A percentile compares a stretch with the other conserved stretches of the same genome.
Evolutionary conservation across 2,329 filamentous ascomycete genomes (phyloP).

Genomic region (Paraconiothyrium brasiliense): DNA sequence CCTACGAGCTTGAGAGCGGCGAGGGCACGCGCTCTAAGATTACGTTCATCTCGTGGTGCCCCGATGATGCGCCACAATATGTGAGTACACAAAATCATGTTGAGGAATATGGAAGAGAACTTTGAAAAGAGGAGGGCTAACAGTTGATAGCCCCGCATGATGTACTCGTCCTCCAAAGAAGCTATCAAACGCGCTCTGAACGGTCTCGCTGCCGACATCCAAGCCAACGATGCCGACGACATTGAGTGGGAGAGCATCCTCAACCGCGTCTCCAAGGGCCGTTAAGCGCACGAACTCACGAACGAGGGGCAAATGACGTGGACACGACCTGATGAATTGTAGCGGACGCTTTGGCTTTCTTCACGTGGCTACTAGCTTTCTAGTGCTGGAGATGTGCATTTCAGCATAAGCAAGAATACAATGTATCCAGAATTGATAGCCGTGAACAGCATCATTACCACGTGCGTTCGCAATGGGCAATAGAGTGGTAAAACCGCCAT

Average conservation of each 20-base stretch:
- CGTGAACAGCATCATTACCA: slow-evolving; percentile 24
- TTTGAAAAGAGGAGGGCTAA: slow-evolving; percentile 22
- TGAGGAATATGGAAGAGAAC: not conserved
- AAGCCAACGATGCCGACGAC: slow-evolving; percentile 85
- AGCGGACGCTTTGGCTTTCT: slow-evolving; percentile 22
- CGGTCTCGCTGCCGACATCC: slow-evolving; percentile 78
- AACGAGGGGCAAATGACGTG: not conserved
- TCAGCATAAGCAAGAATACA: slow-evolving; percentile 11
- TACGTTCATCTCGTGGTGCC: slow-evolving; percentile 54
- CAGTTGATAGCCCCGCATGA: slow-evolving; percentile 78
- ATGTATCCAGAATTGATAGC: not conserved
- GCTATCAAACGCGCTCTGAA: slow-evolving; percentile 81
- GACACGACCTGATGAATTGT: slow-evolving; percentile 24
- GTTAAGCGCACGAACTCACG: slow-evolving; percentile 47
- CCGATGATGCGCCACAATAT: slow-evolving; percentile 77
- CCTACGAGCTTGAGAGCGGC: slow-evolving; percentile 75
- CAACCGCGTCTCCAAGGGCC: slow-evolving; percentile 60
- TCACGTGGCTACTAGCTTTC: slow-evolving; percentile 7
- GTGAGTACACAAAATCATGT: slow-evolving; percentile 58
- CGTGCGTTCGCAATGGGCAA: slow-evolving; percentile 26
- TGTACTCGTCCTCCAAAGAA: slow-evolving; percentile 89
- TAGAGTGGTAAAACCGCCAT: slow-evolving; percentile 35
- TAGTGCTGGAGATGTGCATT: slow-evolving; percentile 5
- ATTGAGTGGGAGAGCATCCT: slow-evolving; percentile 80
- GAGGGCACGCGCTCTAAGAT: slow-evolving; percentile 72